Base-by-base conservation (phyloP, 2,329 filamentous ascomycete genomes). In the Coleophoma eucalyptorum region DNA sequence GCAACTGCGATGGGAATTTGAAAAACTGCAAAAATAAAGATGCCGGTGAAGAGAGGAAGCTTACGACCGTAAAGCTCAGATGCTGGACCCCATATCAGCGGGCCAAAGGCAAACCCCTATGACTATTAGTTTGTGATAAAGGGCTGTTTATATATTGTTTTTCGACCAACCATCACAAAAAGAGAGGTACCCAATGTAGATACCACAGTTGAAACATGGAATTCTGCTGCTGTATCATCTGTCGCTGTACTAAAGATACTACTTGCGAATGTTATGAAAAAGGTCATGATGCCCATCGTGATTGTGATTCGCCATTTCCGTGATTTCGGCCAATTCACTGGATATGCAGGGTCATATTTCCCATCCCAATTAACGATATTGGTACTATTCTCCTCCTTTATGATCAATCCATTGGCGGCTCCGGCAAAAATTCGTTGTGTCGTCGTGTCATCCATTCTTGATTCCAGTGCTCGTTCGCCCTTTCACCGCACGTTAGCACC, bases 1-100 rank as follows among this genome's bases (percentile, higher is more conserved):
- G 68, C 67, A 1, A 70, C 53, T 2, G 68, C 68, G 19, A 71
- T 65, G 7, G 65, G 64, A 6, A 71, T 66, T 34, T 69, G 64
- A 49, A 71, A 71, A 46, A 68, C 70, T 52, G 54, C 71, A 47
- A 70, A 69, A 12, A 67, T 57, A n/a, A 56, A 54, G 44, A 62
- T 66, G 8, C 65, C 67, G 13, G 57, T 49, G 33, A 69, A 61
- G 12, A 69, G 54, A 1, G 68, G 67, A 8, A 40, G 11, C 18
- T 55, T 55, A 13, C 56, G 47, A 5, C 55, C 55, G 43, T 49
- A 57, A 2, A 57, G 38, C 31, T 58, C 56, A 37, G 8, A 44
- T 34, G 10, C 13, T 10, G 18, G 20, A 15, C 16, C 33, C 32
- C n/a, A 43, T n/a, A 46, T 26, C 16, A 50, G 8, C 21, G 41